phyloP scores from a whole-genome alignment of 257 asterid species.

The Hygrophila difformis region DNA sequence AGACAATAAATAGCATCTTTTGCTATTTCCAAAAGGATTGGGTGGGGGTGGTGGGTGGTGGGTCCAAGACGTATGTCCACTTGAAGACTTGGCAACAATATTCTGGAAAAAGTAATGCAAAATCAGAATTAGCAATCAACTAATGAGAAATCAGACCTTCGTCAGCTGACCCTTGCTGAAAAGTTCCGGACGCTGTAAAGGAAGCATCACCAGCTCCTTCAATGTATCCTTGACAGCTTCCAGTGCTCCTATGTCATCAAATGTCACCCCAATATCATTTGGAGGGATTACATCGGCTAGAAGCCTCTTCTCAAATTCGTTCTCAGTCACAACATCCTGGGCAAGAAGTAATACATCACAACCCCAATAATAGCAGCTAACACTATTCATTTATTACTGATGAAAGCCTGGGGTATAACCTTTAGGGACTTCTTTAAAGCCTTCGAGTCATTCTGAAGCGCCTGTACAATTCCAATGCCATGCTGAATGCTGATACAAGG shows the following conservation, averaged over 20 bases:
- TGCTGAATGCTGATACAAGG: conserved; percentile 52
- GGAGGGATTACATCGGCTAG: conserved; percentile 75
- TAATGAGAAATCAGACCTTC: conserved; percentile 22
- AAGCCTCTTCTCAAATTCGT: conserved; percentile 83
- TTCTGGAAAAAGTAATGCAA: neutral
- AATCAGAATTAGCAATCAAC: neutral
- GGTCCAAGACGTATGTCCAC: neutral
- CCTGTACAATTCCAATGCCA: conserved; percentile 54
- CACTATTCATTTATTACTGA: conserved; percentile 2
- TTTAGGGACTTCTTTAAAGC: conserved; percentile 71
- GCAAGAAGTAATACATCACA: conserved; percentile 14
- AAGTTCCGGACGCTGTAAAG: conserved; percentile 85
- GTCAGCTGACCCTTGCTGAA: conserved; percentile 84
- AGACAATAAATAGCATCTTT: no score
- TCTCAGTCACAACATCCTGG: conserved; percentile 81
- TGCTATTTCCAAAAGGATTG: neutral
- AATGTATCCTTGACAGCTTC: conserved; percentile 84
- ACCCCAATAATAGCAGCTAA: conserved; percentile 9
- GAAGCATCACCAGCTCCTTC: conserved; percentile 96
- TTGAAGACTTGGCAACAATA: neutral
- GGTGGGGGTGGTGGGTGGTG: neutral
- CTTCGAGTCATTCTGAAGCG: conserved; percentile 61
- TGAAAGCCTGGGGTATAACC: conserved; percentile 33
- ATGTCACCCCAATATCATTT: conserved; percentile 73
- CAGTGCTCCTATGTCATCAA: conserved; percentile 92